Evolutionary conservation across 306 rosid species (phyloP).

Genomic region (Vicia villosa): DNA sequence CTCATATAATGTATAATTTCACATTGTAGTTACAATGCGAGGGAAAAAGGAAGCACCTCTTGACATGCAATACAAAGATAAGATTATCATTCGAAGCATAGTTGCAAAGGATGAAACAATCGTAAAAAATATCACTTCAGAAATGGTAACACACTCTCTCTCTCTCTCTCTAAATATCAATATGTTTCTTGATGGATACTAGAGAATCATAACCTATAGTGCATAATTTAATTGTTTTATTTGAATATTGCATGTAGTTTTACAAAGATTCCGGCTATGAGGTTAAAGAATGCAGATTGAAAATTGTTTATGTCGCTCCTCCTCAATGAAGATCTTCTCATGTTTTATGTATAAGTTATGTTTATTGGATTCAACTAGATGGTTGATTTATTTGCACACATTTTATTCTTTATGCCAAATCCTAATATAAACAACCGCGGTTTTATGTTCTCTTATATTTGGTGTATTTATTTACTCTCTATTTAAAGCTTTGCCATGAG

Average conservation of each 20-base stretch:
- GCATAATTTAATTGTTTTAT: too few species aligned
- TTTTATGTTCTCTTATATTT: too few species aligned
- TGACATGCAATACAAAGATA: conserved; percentile 88
- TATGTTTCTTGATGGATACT: background rate
- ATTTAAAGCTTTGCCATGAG: too few species aligned
- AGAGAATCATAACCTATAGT: background rate
- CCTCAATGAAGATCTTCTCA: conserved; percentile 31
- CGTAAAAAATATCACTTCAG: conserved; percentile 60
- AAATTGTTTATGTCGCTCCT: conserved; percentile 75
- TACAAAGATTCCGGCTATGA: conserved; percentile 68
- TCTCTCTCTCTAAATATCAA: background rate
- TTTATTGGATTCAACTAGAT: too few species aligned
- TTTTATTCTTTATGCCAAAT: too few species aligned
- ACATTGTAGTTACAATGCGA: conserved; percentile 80
- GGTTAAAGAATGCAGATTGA: conserved; percentile 72
- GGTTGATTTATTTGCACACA: too few species aligned
- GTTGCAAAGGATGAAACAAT: conserved; percentile 57
- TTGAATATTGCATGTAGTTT: conserved; percentile 29
- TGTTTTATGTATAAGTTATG: too few species aligned
- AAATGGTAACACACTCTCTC: conserved; percentile 55
- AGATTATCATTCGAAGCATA: conserved; percentile 78
- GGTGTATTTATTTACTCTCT: too few species aligned
- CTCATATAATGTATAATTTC: background rate
- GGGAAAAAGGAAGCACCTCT: conserved; percentile 72
- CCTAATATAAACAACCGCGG: too few species aligned